Evolutionary conservation across 2,329 filamentous ascomycete genomes (phyloP).

Genomic region (Colletotrichum filicis): DNA sequence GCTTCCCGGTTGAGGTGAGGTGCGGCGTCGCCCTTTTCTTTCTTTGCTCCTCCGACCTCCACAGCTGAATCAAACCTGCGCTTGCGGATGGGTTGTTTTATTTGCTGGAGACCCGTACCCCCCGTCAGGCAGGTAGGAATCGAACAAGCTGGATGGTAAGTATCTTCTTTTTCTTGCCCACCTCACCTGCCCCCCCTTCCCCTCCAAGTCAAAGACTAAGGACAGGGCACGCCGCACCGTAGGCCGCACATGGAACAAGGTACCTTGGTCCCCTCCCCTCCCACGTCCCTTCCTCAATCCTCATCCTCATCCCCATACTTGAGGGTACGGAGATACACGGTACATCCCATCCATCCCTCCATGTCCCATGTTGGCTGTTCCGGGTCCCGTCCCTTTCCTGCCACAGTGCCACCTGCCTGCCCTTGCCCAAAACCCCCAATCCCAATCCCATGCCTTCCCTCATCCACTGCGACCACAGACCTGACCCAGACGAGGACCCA

Average conservation of each 20-base stretch:
- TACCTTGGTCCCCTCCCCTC: slow-evolving; percentile 8
- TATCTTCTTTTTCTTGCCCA: not conserved
- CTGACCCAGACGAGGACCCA: not conserved
- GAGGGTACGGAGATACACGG: too few species aligned
- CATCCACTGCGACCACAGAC: not conserved
- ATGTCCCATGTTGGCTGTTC: not conserved
- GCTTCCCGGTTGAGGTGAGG: not conserved
- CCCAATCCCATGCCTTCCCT: slow-evolving; percentile 1
- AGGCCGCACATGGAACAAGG: slow-evolving; percentile 8
- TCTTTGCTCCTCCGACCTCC: not conserved
- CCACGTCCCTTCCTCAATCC: not conserved
- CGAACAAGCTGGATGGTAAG: not conserved
- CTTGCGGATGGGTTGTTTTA: slow-evolving; percentile 1
- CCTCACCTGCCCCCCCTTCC: not conserved
- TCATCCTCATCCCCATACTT: not conserved
- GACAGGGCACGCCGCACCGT: not conserved
- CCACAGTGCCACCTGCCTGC: not conserved
- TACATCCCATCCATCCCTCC: not conserved
- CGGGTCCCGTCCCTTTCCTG: not conserved
- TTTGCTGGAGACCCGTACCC: not conserved
- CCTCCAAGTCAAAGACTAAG: not conserved
- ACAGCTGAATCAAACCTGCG: not conserved
- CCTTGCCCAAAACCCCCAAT: slow-evolving; percentile 2
- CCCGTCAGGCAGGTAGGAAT: not conserved
- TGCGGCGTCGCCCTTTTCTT: not conserved